These are phyloP conservation scores for Metarhizium rileyi DNA, from an alignment of 2,329 filamentous ascomycete species.

Conservation along the genomic window DNA sequence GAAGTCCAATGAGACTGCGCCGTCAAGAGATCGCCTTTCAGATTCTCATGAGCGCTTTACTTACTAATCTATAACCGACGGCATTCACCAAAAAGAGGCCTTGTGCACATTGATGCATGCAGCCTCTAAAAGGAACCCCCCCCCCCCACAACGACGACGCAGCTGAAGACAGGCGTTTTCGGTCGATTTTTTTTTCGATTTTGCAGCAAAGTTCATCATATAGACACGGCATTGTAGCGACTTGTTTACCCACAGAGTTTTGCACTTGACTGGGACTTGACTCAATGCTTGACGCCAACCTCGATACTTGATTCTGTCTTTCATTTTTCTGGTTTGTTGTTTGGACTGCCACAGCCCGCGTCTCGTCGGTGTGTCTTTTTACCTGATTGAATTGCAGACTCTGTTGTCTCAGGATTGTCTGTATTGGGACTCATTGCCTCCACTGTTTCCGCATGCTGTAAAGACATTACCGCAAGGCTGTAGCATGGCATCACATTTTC, in stretches of 20 bases:
- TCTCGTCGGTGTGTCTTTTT: neutral
- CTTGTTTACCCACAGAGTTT: slow-evolving; percentile 10
- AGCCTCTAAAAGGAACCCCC: too few species aligned
- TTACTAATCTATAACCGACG: neutral
- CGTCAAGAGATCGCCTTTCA: neutral
- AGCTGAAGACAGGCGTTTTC: neutral
- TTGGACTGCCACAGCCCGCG: neutral
- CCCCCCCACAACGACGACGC: too few species aligned
- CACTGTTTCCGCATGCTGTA: neutral
- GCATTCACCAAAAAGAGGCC: neutral
- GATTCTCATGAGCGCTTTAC: neutral
- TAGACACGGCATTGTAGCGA: slow-evolving; percentile 23
- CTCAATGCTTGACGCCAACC: neutral
- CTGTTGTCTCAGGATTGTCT: neutral
- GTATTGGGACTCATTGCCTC: neutral
- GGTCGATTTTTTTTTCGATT: slow-evolving; percentile 8
- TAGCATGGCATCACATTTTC: neutral
- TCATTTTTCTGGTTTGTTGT: slow-evolving; percentile 2
- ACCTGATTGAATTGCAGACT: neutral
- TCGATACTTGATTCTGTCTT: slow-evolving; percentile 5
- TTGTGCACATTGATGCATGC: too few species aligned
- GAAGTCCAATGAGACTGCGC: slow-evolving; percentile 21
- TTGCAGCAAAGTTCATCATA: slow-evolving; percentile 12
- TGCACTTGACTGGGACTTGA: slow-evolving; percentile 2
- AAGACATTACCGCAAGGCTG: neutral